These are phyloP conservation scores for Kodamaea suecica DNA, from an alignment of 1,139 yeast species.

Conservation along the genomic window DNA sequence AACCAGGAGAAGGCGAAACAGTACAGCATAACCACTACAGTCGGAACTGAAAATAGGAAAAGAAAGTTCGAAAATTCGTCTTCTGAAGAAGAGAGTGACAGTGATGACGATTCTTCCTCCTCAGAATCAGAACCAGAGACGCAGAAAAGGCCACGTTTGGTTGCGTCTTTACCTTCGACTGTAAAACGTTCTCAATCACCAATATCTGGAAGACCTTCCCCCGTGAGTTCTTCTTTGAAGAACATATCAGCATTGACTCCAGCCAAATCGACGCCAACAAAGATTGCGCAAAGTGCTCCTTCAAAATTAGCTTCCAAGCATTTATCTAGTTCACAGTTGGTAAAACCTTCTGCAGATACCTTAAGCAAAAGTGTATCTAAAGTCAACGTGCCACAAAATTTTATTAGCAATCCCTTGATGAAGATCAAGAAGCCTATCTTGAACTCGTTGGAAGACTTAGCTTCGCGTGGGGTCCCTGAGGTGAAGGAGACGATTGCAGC, in stretches of 20 bases:
- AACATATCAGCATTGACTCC: slow-evolving; percentile 2
- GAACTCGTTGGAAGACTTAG: slow-evolving; percentile 56
- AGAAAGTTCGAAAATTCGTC: slow-evolving; percentile 13
- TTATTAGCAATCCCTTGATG: not conserved
- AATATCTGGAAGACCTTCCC: slow-evolving; percentile 1
- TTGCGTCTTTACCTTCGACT: slow-evolving; percentile 12
- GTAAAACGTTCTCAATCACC: slow-evolving; percentile 10
- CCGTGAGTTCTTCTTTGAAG: slow-evolving; percentile 1
- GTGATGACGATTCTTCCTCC: slow-evolving; percentile 10
- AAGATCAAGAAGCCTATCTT: slow-evolving; percentile 31
- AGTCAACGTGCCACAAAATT: not conserved
- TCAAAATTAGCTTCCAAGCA: slow-evolving; percentile 2
- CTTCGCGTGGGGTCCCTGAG: slow-evolving; percentile 59
- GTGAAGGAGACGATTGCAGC: slow-evolving; percentile 39
- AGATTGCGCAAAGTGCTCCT: slow-evolving; percentile 8
- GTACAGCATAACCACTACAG: slow-evolving; percentile 1
- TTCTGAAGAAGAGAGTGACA: slow-evolving; percentile 12
- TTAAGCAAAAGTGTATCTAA: slow-evolving; percentile 9
- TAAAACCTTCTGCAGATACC: not conserved
- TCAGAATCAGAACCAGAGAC: slow-evolving; percentile 17
- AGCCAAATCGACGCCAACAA: not conserved
- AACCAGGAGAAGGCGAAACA: not conserved
- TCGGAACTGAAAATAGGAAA: slow-evolving; percentile 7
- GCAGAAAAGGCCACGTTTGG: slow-evolving; percentile 16
- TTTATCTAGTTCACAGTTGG: slow-evolving; percentile 4